phyloP scores from a whole-genome alignment of 2,329 filamentous ascomycete species.

The Cylindrodendrum hubeiense region DNA sequence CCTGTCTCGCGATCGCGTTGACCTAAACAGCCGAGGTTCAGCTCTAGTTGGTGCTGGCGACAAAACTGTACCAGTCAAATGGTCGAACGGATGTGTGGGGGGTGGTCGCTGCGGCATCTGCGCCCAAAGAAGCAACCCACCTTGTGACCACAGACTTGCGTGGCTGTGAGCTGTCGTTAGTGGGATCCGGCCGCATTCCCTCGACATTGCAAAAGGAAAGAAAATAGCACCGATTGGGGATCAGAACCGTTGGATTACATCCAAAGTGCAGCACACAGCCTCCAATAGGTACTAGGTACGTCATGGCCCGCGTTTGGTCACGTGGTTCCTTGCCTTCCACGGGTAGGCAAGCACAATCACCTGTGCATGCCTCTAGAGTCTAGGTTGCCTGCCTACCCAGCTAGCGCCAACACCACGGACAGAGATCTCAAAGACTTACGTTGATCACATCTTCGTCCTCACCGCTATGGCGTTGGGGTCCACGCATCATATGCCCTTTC shows the following conservation, averaged over 20 bases:
- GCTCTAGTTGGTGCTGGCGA: slow-evolving; percentile 9
- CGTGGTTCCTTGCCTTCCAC: neutral
- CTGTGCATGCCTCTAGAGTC: too few relatives aligned
- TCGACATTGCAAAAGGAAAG: neutral
- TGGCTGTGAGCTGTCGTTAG: neutral
- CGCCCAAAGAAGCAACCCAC: slow-evolving; percentile 2
- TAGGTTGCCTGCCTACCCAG: too few relatives aligned
- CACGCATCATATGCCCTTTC: neutral
- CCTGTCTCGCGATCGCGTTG: neutral
- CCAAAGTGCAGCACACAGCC: neutral
- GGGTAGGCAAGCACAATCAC: too few relatives aligned
- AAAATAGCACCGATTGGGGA: neutral
- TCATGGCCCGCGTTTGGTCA: neutral
- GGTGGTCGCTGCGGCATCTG: slow-evolving; percentile 9
- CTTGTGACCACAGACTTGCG: slow-evolving; percentile 4
- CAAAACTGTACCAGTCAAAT: slow-evolving; percentile 19
- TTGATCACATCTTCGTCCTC: neutral
- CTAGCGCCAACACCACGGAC: too few relatives aligned
- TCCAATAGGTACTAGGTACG: neutral
- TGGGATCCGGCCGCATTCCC: neutral
- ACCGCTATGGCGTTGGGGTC: neutral
- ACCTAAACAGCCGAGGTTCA: slow-evolving; percentile 22
- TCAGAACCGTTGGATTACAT: neutral
- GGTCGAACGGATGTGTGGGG: slow-evolving; percentile 28
- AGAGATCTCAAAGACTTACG: neutral